Evolutionary conservation across 2,329 filamentous ascomycete genomes (phyloP).

Genomic region (Ascocoryne sarcoides): DNA sequence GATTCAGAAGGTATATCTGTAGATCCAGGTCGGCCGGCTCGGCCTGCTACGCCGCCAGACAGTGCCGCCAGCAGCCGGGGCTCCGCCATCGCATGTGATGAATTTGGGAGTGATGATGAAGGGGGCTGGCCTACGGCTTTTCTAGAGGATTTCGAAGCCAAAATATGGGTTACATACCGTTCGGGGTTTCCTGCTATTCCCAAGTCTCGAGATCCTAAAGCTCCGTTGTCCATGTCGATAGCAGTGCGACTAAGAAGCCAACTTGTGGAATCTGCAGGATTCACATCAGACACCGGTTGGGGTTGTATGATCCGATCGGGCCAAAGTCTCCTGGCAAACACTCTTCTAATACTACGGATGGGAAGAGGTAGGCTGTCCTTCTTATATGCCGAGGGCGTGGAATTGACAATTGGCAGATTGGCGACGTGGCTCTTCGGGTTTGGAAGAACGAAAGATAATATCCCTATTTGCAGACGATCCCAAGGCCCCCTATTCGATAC

Average conservation of each 20-base stretch:
- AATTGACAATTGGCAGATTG: slow-evolving; percentile 50
- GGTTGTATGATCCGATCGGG: slow-evolving; percentile 98
- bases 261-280: slow-evolving; percentile 69
- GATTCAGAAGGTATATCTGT: slow-evolving; percentile 4
- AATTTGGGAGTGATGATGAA: slow-evolving; percentile 17
- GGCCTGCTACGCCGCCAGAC: slow-evolving; percentile 25
- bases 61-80: slow-evolving; percentile 26
- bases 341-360: slow-evolving; percentile 61
- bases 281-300: slow-evolving; percentile 92
- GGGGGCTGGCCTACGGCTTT: slow-evolving; percentile 75
- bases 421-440: slow-evolving; percentile 51
- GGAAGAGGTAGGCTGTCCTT: slow-evolving; percentile 59
- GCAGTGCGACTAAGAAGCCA: slow-evolving; percentile 76
- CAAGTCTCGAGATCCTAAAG: slow-evolving; percentile 66
- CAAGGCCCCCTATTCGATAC: slow-evolving; percentile 83
- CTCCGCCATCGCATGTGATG: slow-evolving; percentile 20
- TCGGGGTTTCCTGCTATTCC: slow-evolving; percentile 78
- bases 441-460: slow-evolving; percentile 62
- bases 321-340: slow-evolving; percentile 85
- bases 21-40: slow-evolving; percentile 13
- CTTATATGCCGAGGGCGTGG: neutral
- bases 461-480: slow-evolving; percentile 82
- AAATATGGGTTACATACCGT: slow-evolving; percentile 94
- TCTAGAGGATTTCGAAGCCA: slow-evolving; percentile 84
- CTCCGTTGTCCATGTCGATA: slow-evolving; percentile 65